Evolutionary conservation across 2,329 filamentous ascomycete species (phyloP).

Genomic region (Stagonosporopsis cucurbitacearum): DNA sequence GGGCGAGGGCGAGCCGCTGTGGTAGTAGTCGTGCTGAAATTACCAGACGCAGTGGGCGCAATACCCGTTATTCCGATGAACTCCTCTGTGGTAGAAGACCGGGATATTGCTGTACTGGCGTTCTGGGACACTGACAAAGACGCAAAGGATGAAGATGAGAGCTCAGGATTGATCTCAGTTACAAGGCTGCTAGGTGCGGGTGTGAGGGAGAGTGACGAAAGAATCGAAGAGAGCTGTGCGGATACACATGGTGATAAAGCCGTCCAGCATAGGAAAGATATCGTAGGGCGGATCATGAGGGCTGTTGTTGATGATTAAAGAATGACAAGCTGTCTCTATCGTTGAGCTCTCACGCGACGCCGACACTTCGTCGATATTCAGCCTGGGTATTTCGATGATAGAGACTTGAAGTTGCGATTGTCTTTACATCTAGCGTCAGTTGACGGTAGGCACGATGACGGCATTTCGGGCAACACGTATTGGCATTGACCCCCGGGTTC

Average conservation of each 20-base stretch:
- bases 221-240: constrained; percentile 24
- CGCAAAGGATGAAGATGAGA: constrained; percentile 8
- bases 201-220: constrained; percentile 10
- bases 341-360: constrained; percentile 11
- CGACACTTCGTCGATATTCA: not conserved
- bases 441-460: constrained; percentile 27
- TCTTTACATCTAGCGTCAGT: constrained; percentile 6
- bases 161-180: not conserved
- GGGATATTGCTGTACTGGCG: constrained; percentile 19
- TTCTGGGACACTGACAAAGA: constrained; percentile 20
- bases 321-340: constrained; percentile 14
- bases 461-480: constrained; percentile 21
- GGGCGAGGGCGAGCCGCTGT: constrained; percentile 20
- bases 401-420: not conserved
- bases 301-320: constrained; percentile 11
- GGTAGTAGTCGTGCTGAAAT: constrained; percentile 17
- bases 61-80: constrained; percentile 31
- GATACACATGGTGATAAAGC: constrained; percentile 13
- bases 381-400: not conserved
- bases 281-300: constrained; percentile 23
- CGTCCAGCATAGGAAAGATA: constrained; percentile 14
- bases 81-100: constrained; percentile 17
- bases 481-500: constrained; percentile 23
- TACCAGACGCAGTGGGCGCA: constrained; percentile 18
- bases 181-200: constrained; percentile 20